Evolutionary conservation across 352 stramenopile species (phyloP), one percentile per base, ranked within the genome.

Genomic region (Phytophthora fragariaefolia): DNA sequence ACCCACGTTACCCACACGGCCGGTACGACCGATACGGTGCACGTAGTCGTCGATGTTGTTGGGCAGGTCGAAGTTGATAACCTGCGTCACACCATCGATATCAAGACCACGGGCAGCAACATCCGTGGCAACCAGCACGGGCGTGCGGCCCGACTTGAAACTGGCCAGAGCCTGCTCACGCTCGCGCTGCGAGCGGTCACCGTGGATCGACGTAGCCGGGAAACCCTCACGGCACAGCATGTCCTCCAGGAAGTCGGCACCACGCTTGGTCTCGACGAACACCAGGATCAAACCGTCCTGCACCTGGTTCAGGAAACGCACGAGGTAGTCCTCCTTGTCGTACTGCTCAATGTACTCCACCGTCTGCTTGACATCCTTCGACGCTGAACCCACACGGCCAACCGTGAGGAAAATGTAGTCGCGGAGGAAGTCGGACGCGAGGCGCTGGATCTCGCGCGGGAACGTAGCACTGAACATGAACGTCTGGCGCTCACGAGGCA

Each of bases 401-500:
- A 99, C 97, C 15, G 97, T 99, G 30, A 99, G 74, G 80, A 99
- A 99, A 71, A 99, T 97, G 78, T 99, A 99, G 77, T 99, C 95
- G 32, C 89, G 76, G 77, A 99, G 79, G 78, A 99, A 99, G 73
- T 99, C 98, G 20, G 88, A 91, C 2, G 98, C 98, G 6, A 99
- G 82, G 26, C 92, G 89, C 84, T 99, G 96, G 62, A 99, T 99
- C 69, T 99, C 95, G 22, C 91, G 83, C 10, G 98, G 97, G 82
- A 99, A 99, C n/a, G 98, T 99, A 2, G 98, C 98, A 73, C 87
- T 98, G 75, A 99, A 99, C 97, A 99, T 99, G 82, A 99, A 99
- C 23, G 97, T 99, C 79, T 99, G 97, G 40, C 97, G 89, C 46
- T 99, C 97, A 70, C 77, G 85, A 5, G 97, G 94, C 97, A 99